Evolutionary conservation across 495 filamentous ascomycete genomes (phyloP).

Genomic region (Penicillium paradoxum): DNA sequence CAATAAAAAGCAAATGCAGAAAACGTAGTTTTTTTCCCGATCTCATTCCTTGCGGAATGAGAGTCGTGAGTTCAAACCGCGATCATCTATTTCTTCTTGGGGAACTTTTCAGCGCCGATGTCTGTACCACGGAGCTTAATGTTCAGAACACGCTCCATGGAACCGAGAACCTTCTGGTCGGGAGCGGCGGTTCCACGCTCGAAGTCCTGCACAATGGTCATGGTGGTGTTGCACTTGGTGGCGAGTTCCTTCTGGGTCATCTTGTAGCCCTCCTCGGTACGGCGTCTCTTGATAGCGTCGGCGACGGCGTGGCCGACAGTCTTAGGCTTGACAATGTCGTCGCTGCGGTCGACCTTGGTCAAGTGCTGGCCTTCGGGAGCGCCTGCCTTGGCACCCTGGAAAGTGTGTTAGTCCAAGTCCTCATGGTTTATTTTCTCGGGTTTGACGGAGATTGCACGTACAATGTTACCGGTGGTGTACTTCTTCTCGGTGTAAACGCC

Average conservation of each 20-base stretch:
- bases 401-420: constrained; percentile 6
- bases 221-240: constrained; percentile 86
- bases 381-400: constrained; percentile 51
- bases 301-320: constrained; percentile 78
- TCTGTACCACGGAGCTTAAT: constrained; percentile 75
- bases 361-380: constrained; percentile 85
- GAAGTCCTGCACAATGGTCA: constrained; percentile 72
- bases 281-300: constrained; percentile 70
- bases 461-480: constrained; percentile 66
- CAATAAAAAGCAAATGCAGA: constrained; percentile 15
- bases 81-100: constrained; percentile 56
- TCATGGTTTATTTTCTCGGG: neutral
- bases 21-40: constrained; percentile 15
- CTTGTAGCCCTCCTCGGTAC: constrained; percentile 67
- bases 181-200: constrained; percentile 77
- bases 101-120: constrained; percentile 72
- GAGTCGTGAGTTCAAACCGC: constrained; percentile 28
- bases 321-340: constrained; percentile 96
- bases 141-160: constrained; percentile 81
- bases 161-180: constrained; percentile 75
- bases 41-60: constrained; percentile 18
- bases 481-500: constrained; percentile 92
- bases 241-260: constrained; percentile 98
- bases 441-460: constrained; percentile 45
- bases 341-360: constrained; percentile 95